Evolutionary conservation across 1,284 basidiomycete species (phyloP), one percentile per base, ranked within the genome.

Genomic region (Pascua guehoae): DNA sequence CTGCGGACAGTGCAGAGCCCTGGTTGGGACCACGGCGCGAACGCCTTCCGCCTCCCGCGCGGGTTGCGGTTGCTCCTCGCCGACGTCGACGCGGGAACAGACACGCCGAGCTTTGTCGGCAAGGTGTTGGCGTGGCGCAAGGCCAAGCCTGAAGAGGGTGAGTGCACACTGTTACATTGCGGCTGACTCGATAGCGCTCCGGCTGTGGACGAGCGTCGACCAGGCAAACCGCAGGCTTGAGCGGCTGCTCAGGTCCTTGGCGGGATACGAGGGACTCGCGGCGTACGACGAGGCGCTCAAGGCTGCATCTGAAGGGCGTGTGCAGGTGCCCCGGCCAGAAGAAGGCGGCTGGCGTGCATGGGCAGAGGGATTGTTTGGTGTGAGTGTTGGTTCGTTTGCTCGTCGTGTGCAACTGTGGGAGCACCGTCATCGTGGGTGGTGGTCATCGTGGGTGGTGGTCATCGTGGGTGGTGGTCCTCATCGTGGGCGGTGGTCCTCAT

Each of bases 1-100:
- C 24, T 32, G 24, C 24, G 24, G 3, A 32, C 24, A 32, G 46
- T 54, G 18, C 49, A 47, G n/a, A 44, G 39, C 18, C 43, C 47
- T 16, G 37, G 43, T 36, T 76, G 74, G 74, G 72, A 76, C 57
- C 65, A 68, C 39, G 74, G 69, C 46, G 81, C 87, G 11, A 74
- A 80, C 54, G 82, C 85, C 0, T 91, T 96, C 75, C 81, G 83
- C 51, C 84, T 97, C 18, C 93, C 93, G 1, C 88, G 88, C 0
- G 78, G 85, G 47, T 85, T 89, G 16, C 81, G 89, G 43, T 81
- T 97, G 39, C 83, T 96, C 75, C 81, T 97, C 38, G 94, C 91
- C 24, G 93, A 97, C 69, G 90, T 97, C 8, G 89, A 94, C 67
- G 89, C 89, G 2, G 93, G 93, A 11, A 93, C 88, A 64, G 88